A percentile compares a stretch with the other conserved stretches of the same genome.
Evolutionary conservation across 371 early-diverging fungal genomes (phyloP).

Genomic region (Nematocida parisii): DNA sequence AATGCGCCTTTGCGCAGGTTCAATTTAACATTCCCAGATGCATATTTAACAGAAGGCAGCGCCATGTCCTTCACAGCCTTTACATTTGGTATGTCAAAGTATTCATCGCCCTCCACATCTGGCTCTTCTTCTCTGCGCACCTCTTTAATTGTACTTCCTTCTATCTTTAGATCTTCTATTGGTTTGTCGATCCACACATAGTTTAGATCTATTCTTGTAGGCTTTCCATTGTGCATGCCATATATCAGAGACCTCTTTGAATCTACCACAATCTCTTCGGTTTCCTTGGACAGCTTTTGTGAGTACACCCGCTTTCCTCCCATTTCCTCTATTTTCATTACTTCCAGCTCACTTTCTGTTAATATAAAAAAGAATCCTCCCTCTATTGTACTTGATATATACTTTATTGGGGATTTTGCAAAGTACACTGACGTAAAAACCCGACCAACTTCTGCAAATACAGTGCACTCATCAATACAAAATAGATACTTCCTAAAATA

Average conservation of each 20-base stretch:
- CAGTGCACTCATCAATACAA: conserved; percentile 35
- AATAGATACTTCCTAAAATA: conserved; percentile 47
- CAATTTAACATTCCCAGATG: background rate
- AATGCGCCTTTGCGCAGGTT: background rate
- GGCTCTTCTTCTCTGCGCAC: conserved; percentile 9
- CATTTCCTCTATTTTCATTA: conserved; percentile 24
- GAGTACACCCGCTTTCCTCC: conserved; percentile 7
- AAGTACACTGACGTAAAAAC: conserved; percentile 46
- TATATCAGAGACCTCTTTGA: conserved; percentile 51
- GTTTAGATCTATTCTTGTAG: background rate
- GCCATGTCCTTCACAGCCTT: conserved; percentile 15
- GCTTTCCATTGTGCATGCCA: conserved; percentile 1
- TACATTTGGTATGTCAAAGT: conserved; percentile 45
- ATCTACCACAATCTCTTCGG: conserved; percentile 26
- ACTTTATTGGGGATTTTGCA: background rate
- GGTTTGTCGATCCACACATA: conserved; percentile 49
- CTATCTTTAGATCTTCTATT: conserved; percentile 26
- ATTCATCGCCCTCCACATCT: conserved; percentile 37
- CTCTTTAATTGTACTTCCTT: conserved; percentile 35
- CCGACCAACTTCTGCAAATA: conserved; percentile 49
- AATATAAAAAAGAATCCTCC: conserved; percentile 48
- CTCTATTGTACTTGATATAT: conserved; percentile 15
- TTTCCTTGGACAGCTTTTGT: background rate
- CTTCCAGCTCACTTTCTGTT: conserved; percentile 20
- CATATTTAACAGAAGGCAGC: conserved; percentile 1